Evolutionary conservation across 352 stramenopile species (phyloP).

Genomic region (Pythium folliculosum): DNA sequence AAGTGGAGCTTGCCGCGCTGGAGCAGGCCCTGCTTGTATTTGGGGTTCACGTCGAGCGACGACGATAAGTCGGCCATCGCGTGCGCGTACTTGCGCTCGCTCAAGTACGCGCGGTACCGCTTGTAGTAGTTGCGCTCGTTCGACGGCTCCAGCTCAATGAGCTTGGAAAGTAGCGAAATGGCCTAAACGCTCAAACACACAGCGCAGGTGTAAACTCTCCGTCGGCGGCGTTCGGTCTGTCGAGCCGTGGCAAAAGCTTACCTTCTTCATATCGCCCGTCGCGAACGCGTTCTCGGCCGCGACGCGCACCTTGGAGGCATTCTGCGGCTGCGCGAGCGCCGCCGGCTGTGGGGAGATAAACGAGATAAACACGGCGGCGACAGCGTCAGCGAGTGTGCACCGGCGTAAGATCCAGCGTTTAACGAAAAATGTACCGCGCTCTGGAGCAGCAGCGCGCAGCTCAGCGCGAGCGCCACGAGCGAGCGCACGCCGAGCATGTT

Average conservation of each 20-base stretch:
- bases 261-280: conserved; percentile 75
- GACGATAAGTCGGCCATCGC: conserved; percentile 70
- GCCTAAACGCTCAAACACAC: conserved; percentile 32
- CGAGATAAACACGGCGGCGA: background rate
- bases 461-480: conserved; percentile 31
- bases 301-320: conserved; percentile 60
- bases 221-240: too few species aligned
- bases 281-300: conserved; percentile 80
- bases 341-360: too few species aligned
- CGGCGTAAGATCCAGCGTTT: too few species aligned
- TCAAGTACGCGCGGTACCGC: conserved; percentile 79
- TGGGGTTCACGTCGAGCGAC: conserved; percentile 72
- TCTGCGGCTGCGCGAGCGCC: conserved; percentile 37
- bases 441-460: conserved; percentile 26
- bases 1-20: conserved; percentile 80
- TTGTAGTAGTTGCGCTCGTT: conserved; percentile 89
- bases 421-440: conserved; percentile 18
- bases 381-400: too few species aligned
- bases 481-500: conserved; percentile 27
- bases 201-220: too few species aligned
- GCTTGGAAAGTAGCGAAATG: conserved; percentile 75
- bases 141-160: conserved; percentile 75
- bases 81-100: conserved; percentile 78
- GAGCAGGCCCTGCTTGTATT: conserved; percentile 75
- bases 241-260: too few species aligned